Conservation (phyloP, 768 basidiomycete genomes). For the Suillus brevipes region DNA sequence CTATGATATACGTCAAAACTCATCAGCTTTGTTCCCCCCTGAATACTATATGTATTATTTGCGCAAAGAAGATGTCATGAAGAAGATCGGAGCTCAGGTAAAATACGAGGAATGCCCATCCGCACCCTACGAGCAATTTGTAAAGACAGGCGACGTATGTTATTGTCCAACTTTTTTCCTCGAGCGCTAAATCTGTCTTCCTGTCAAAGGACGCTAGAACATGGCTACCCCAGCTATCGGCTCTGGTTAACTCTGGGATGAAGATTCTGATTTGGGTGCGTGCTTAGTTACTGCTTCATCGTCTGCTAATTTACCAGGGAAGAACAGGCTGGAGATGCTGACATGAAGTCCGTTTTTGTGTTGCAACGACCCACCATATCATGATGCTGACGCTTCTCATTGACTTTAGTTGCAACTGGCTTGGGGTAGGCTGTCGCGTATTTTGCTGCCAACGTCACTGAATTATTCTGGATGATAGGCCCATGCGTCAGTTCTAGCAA, state of each 20-base stretch:
- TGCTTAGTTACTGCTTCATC: not conserved
- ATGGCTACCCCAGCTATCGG: slow-evolving; percentile 37
- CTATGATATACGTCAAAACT: slow-evolving; percentile 59
- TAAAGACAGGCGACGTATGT: slow-evolving; percentile 56
- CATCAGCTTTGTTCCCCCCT: slow-evolving; percentile 53
- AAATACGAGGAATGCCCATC: slow-evolving; percentile 51
- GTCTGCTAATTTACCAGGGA: not conserved
- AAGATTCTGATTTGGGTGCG: slow-evolving; percentile 44
- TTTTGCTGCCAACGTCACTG: not conserved
- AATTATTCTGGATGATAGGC: slow-evolving; percentile 22
- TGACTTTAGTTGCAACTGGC: slow-evolving; percentile 20
- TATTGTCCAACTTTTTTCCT: slow-evolving; percentile 7
- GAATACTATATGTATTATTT: slow-evolving; percentile 55
- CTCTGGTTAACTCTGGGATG: slow-evolving; percentile 36
- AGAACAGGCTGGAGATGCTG: slow-evolving; percentile 29
- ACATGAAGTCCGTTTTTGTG: slow-evolving; percentile 24
- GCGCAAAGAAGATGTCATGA: slow-evolving; percentile 33
- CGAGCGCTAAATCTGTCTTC: slow-evolving; percentile 3
- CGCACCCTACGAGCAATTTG: slow-evolving; percentile 43
- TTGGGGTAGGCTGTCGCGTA: slow-evolving; percentile 34
- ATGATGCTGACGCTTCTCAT: slow-evolving; percentile 9
- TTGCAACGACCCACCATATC: not conserved
- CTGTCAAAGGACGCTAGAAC: slow-evolving; percentile 35
- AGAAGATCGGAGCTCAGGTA: slow-evolving; percentile 52
- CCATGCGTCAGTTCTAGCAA: slow-evolving; percentile 39